Evolutionary conservation across 2,329 filamentous ascomycete genomes (phyloP).

Genomic region (Coleophoma cylindrospora): DNA sequence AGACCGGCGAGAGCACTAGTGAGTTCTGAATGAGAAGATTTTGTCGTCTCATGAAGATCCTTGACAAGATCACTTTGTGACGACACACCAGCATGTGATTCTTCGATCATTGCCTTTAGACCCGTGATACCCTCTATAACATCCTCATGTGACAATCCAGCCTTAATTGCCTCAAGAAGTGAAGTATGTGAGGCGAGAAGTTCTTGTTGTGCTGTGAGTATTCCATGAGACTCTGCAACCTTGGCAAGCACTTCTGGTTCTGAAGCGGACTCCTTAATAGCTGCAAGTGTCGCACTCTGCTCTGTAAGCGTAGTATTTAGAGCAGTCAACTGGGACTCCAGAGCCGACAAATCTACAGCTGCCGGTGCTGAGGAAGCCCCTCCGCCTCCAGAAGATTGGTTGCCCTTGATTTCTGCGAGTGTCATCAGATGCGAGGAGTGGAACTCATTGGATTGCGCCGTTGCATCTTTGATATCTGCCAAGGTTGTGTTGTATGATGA

Average conservation of each 20-base stretch:
- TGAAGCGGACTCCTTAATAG: slow-evolving; percentile 5
- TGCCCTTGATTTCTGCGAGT: slow-evolving; percentile 4
- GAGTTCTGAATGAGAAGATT: slow-evolving; percentile 15
- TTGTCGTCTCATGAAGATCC: slow-evolving; percentile 17
- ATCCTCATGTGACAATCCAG: slow-evolving; percentile 10
- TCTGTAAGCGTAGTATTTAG: slow-evolving; percentile 14
- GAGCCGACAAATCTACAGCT: neutral
- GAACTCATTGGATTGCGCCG: slow-evolving; percentile 1
- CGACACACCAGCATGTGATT: slow-evolving; percentile 15
- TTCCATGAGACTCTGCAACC: slow-evolving; percentile 10
- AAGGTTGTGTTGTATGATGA: slow-evolving; percentile 4
- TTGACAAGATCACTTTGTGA: slow-evolving; percentile 13
- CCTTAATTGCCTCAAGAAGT: slow-evolving; percentile 14
- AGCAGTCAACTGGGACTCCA: slow-evolving; percentile 6
- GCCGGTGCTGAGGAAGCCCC: neutral
- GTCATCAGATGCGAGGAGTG: slow-evolving; percentile 1
- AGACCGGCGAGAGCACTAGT: slow-evolving; percentile 14
- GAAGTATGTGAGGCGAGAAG: slow-evolving; percentile 9
- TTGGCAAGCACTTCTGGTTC: slow-evolving; percentile 10
- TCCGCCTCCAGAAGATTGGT: neutral
- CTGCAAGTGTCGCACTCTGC: slow-evolving; percentile 3
- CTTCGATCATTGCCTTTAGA: slow-evolving; percentile 16
- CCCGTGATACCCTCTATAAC: slow-evolving; percentile 13
- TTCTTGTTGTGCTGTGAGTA: slow-evolving; percentile 3
- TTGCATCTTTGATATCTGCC: slow-evolving; percentile 4